These are phyloP conservation scores for Camelina sativa DNA, from an alignment of 345 rosid species.

Conservation along the genomic window DNA sequence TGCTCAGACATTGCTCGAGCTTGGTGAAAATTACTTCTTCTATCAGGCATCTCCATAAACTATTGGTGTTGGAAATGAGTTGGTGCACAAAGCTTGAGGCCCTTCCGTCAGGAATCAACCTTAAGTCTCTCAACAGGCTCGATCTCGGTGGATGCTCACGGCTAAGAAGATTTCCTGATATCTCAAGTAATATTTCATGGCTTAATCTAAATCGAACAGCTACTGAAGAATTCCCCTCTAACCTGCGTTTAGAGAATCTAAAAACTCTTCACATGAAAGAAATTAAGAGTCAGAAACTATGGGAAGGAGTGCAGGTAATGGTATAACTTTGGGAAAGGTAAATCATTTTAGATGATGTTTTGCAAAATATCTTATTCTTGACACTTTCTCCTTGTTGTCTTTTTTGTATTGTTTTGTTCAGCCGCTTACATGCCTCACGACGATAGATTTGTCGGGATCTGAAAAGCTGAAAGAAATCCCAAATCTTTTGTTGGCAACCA, in stretches of 20 bases:
- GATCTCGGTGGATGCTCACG: constrained; percentile 28
- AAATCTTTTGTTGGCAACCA: background rate
- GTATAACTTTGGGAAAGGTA: too few species aligned
- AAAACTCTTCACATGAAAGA: constrained; percentile 1
- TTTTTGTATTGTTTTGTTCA: background rate
- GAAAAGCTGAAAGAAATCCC: background rate
- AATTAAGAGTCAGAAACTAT: constrained; percentile 22
- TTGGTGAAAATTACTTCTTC: constrained; percentile 1
- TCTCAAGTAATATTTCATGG: background rate
- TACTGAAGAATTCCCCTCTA: background rate
- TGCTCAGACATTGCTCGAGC: constrained; percentile 26
- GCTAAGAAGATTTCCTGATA: constrained; percentile 23
- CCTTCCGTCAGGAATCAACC: constrained; percentile 14
- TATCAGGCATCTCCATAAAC: constrained; percentile 6
- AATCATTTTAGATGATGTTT: too few species aligned
- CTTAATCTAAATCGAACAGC: background rate
- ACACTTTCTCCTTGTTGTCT: background rate
- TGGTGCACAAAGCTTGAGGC: constrained; percentile 25
- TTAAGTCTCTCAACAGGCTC: constrained; percentile 17
- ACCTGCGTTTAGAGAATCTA: background rate
- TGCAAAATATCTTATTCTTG: too few species aligned
- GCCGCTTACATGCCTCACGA: background rate
- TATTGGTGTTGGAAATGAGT: constrained; percentile 7
- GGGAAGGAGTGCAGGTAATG: constrained; percentile 19
- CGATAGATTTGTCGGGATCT: background rate